A percentile compares a stretch with the other conserved stretches of the same genome.
Evolutionary conservation across 2,329 filamentous ascomycete species (phyloP).

Genomic region (Capronia americana): DNA sequence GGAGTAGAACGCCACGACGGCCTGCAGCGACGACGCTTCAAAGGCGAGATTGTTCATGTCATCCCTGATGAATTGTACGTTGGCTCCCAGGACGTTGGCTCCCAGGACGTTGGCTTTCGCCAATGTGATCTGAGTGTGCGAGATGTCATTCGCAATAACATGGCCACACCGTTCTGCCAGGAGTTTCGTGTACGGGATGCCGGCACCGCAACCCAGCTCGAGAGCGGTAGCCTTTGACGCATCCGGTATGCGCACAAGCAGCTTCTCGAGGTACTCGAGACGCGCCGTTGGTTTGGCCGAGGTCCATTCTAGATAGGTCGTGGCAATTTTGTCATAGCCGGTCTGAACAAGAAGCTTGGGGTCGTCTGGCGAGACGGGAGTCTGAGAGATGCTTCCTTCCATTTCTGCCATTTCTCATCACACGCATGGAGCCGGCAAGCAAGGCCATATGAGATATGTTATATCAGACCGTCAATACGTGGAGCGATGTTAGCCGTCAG

Average conservation of each 20-base stretch:
- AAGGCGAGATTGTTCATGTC: slow-evolving; percentile 54
- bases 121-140: slow-evolving; percentile 47
- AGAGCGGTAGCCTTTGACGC: slow-evolving; percentile 41
- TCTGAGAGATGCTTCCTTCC: neutral
- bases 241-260: slow-evolving; percentile 40
- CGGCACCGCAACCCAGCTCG: slow-evolving; percentile 53
- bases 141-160: slow-evolving; percentile 54
- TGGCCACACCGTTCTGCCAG: slow-evolving; percentile 36
- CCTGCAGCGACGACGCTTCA: slow-evolving; percentile 50
- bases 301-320: slow-evolving; percentile 48
- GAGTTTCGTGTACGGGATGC: slow-evolving; percentile 44
- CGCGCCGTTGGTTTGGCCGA: slow-evolving; percentile 41
- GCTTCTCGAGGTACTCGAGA: slow-evolving; percentile 42
- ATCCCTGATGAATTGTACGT: slow-evolving; percentile 45
- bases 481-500: neutral
- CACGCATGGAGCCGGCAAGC: neutral
- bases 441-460: neutral
- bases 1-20: slow-evolving; percentile 60
- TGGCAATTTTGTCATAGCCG: slow-evolving; percentile 48
- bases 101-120: slow-evolving; percentile 42
- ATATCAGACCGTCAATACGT: neutral
- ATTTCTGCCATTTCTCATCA: neutral
- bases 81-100: slow-evolving; percentile 35
- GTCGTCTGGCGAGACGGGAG: neutral
- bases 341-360: slow-evolving; percentile 22